These are phyloP conservation scores for Oryza glumipatula DNA, from an alignment of 176 grass and related monocot species.

Conservation along the genomic window DNA sequence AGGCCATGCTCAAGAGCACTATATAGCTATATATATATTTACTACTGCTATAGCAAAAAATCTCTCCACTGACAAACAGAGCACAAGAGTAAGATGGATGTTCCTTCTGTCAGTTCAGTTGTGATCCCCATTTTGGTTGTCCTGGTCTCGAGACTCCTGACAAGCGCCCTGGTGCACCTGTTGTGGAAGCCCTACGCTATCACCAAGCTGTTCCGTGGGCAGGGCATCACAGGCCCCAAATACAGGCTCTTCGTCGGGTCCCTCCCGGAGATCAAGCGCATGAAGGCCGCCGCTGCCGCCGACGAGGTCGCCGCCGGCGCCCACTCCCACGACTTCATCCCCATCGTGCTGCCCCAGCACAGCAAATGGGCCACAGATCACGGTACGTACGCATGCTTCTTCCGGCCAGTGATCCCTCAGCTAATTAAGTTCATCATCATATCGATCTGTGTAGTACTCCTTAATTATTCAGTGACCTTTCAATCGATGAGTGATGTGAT, in stretches of 20 bases:
- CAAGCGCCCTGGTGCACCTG: constrained; percentile 12
- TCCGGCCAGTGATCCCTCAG: no score
- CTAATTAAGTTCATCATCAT: no score
- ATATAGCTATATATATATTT: no score
- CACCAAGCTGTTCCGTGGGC: constrained; percentile 6
- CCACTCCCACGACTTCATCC: constrained; percentile 38
- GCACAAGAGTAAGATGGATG: background rate
- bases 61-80: background rate
- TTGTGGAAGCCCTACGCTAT: constrained; percentile 28
- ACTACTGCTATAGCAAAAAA: background rate
- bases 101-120: background rate
- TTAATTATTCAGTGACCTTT: no score
- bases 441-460: no score
- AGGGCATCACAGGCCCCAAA: constrained; percentile 32
- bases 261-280: constrained; percentile 34
- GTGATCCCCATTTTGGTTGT: background rate
- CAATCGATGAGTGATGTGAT: no score
- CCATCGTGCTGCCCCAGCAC: constrained; percentile 39
- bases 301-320: background rate
- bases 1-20: background rate
- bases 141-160: background rate
- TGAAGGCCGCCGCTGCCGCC: background rate
- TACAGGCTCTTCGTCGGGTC: constrained; percentile 45
- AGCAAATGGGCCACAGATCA: constrained; percentile 37
- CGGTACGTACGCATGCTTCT: constrained; percentile 1